A percentile compares a stretch with the other conserved stretches of the same genome.
Evolutionary conservation across 176 grass and related monocot genomes (phyloP).

Genomic region (Echinochloa phyllopogon): DNA sequence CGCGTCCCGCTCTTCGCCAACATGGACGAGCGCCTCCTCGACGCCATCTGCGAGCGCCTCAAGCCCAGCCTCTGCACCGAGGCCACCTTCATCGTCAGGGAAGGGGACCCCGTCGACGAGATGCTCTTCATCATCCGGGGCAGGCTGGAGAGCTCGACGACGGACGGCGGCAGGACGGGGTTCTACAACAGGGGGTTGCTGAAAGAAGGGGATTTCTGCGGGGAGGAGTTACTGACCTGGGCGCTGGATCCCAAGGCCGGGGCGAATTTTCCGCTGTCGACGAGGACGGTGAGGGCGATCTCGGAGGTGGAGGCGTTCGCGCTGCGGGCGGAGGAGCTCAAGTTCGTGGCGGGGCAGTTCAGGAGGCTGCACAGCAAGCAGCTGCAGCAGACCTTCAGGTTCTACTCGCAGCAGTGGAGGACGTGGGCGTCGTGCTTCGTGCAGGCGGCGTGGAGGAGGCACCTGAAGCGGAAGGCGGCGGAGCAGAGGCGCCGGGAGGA

Average conservation of each 20-base stretch:
- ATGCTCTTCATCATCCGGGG: constrained; percentile 84
- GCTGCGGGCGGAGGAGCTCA: constrained; percentile 70
- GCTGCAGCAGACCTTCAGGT: constrained; percentile 79
- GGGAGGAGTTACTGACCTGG: constrained; percentile 75
- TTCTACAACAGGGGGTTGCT: constrained; percentile 66
- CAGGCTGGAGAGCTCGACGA: constrained; percentile 68
- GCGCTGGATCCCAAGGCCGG: constrained; percentile 70
- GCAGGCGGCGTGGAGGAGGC: constrained; percentile 68
- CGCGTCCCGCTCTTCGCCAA: constrained; percentile 76
- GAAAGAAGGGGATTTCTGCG: constrained; percentile 74
- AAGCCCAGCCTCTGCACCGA: constrained; percentile 76
- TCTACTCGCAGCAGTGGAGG: constrained; percentile 90
- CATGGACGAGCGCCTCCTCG: constrained; percentile 78
- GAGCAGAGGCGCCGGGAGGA: constrained; percentile 50
- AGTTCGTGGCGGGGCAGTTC: constrained; percentile 76
- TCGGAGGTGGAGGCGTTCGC: constrained; percentile 81
- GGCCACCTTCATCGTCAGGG: constrained; percentile 56
- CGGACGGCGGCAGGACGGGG: constrained; percentile 57
- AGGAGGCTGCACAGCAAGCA: constrained; percentile 75
- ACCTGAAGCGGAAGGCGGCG: constrained; percentile 47
- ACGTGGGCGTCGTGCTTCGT: constrained; percentile 78
- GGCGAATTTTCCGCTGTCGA: constrained; percentile 67
- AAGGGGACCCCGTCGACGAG: constrained; percentile 76
- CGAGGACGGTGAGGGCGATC: constrained; percentile 56
- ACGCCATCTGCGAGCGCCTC: constrained; percentile 80